A percentile compares a stretch with the other conserved stretches of the same genome.
Evolutionary conservation across 768 basidiomycete genomes (phyloP).

Genomic region (Gloeophyllum trabeum): DNA sequence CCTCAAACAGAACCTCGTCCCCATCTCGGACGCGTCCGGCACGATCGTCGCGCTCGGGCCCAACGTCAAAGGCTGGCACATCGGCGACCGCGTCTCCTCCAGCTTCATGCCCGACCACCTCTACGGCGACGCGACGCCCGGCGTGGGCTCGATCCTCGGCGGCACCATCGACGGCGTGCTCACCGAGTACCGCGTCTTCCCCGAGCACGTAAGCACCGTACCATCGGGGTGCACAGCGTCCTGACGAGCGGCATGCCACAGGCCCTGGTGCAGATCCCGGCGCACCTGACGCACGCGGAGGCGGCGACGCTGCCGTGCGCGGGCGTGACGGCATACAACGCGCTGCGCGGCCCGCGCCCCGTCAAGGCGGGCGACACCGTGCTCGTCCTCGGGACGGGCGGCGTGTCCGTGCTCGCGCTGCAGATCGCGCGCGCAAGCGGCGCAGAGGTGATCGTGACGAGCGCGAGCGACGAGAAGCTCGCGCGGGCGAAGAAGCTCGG

Average conservation of each 20-base stretch:
- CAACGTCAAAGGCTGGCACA: conserved; percentile 32
- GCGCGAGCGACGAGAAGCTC: conserved; percentile 54
- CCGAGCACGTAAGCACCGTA: conserved; percentile 1
- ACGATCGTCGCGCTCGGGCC: conserved; percentile 36
- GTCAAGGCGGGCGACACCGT: conserved; percentile 49
- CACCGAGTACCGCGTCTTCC: conserved; percentile 10
- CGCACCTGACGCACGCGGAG: conserved; percentile 18
- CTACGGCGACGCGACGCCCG: not conserved
- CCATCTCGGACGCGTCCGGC: conserved; percentile 42
- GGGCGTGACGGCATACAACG: conserved; percentile 52
- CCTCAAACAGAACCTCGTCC: conserved; percentile 19
- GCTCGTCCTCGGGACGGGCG: conserved; percentile 42
- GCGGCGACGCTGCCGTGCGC: conserved; percentile 24
- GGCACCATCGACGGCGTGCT: conserved; percentile 8
- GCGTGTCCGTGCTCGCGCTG: conserved; percentile 45
- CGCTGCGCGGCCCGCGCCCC: conserved; percentile 33
- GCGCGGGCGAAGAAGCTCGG: conserved; percentile 37
- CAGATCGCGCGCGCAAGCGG: conserved; percentile 54
- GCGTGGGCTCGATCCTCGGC: not conserved
- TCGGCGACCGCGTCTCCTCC: conserved; percentile 32
- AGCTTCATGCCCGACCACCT: not conserved
- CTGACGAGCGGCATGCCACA: not conserved
- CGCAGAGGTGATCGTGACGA: conserved; percentile 53
- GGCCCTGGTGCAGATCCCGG: conserved; percentile 14
- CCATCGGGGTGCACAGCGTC: not conserved